Evolutionary conservation across 1,139 yeast species (phyloP), one percentile per base, ranked within the genome.

Genomic region (Pichia norvegensis): DNA sequence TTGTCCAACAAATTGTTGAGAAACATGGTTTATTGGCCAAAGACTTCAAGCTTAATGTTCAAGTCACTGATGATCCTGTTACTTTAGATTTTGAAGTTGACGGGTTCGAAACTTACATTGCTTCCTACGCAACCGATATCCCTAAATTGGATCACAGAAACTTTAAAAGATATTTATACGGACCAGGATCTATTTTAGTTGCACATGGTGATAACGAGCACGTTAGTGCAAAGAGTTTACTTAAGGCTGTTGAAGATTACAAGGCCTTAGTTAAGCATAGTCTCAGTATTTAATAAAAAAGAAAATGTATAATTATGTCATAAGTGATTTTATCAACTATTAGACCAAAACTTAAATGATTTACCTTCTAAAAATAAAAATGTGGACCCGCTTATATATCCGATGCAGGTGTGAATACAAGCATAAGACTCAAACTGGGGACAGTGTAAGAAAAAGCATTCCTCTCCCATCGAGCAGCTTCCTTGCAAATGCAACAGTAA

Each of bases 201-300:
- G 88, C 88, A 1, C 88, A 81, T 56, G 73, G 80, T 3, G 82
- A 71, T 48, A 62, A 75, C 48, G 90, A 82, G 62, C 72, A 64
- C 54, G 75, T 82, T 29, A 72, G 73, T 9, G 66, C 73, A 35
- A 57, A 61, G 4, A 83, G 79, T 55, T 65, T 82, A 50, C 52
- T 67, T 21, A 68, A 67, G 16, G 77, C 83, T 4, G 75, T 81
- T 27, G 73, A 66, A 2, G 87, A 82, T 8, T 79, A 79, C 66
- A 74, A 72, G 55, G 63, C 61, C 38, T 62, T 81, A 51, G 69
- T 78, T n/a, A 16, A 51, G 19, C 41, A 44, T 36, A 47, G 52
- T 11, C n/a, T 51, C 27, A 43, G 44, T 21, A 38, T 16, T 20
- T 43, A 35, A 29, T n/a, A n/a, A n/a, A n/a, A n/a, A n/a, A n/a